A percentile compares a stretch with the other conserved stretches of the same genome.
Conservation (phyloP, 306 rosid genomes). For the cucumber (Cucumis sativus) region Cucumber_9930_V3 NC_026658.2:2544501-2545000, state of each 20-base stretch:
- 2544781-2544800: neutral
- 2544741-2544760: neutral
- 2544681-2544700: neutral
- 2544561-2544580: conserved; percentile 65
- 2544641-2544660: neutral
- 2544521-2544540: conserved; percentile 30
- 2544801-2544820: neutral
- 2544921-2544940: conserved; percentile 23
- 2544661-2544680: neutral
- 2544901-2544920: conserved; percentile 43
- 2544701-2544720: neutral
- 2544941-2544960: conserved; percentile 55
- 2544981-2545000: conserved; percentile 67
- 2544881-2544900: neutral
- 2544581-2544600: conserved; percentile 71
- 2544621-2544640: conserved; percentile 47
- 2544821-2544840: neutral
- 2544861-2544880: neutral
- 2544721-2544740: neutral
- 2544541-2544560: conserved; percentile 66
- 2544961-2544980: conserved; percentile 64
- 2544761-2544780: neutral
- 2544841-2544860: neutral
- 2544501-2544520: neutral
- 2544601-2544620: conserved; percentile 61